A percentile compares a stretch with the other conserved stretches of the same genome.
Evolutionary conservation across 2,329 filamentous ascomycete species (phyloP).

Genomic region (Aureobasidium sp.): DNA sequence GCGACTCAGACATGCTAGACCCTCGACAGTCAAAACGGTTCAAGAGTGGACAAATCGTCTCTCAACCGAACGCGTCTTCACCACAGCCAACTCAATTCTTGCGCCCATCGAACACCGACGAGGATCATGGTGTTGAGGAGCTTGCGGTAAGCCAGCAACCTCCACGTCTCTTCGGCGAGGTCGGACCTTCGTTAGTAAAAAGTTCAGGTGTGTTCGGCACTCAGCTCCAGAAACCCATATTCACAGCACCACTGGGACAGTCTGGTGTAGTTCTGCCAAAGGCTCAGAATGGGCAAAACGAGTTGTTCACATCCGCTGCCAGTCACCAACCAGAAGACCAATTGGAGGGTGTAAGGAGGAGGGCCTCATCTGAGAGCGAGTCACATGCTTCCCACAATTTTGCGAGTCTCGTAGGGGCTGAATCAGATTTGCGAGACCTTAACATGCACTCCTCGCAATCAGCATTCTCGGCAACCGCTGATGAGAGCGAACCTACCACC

Average conservation of each 20-base stretch:
- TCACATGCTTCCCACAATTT: slow-evolving; percentile 15
- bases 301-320: slow-evolving; percentile 12
- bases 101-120: background rate
- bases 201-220: slow-evolving; percentile 37
- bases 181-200: slow-evolving; percentile 47
- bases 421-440: slow-evolving; percentile 42
- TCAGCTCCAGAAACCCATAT: background rate
- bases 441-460: slow-evolving; percentile 42
- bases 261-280: background rate
- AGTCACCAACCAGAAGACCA: slow-evolving; percentile 3
- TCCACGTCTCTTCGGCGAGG: slow-evolving; percentile 51
- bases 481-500: slow-evolving; percentile 32
- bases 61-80: slow-evolving; percentile 14
- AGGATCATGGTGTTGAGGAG: background rate
- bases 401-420: slow-evolving; percentile 41
- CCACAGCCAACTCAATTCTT: background rate
- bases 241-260: background rate
- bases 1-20: slow-evolving; percentile 33
- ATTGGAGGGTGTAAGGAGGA: background rate
- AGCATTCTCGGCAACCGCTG: slow-evolving; percentile 30
- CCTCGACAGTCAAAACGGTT: slow-evolving; percentile 39
- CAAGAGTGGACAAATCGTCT: slow-evolving; percentile 26
- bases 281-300: background rate
- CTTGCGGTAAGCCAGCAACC: background rate
- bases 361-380: background rate